A percentile compares a stretch with the other conserved stretches of the same genome.
Evolutionary conservation across 345 rosid species (phyloP).

Genomic region (Anacardium occidentale): DNA sequence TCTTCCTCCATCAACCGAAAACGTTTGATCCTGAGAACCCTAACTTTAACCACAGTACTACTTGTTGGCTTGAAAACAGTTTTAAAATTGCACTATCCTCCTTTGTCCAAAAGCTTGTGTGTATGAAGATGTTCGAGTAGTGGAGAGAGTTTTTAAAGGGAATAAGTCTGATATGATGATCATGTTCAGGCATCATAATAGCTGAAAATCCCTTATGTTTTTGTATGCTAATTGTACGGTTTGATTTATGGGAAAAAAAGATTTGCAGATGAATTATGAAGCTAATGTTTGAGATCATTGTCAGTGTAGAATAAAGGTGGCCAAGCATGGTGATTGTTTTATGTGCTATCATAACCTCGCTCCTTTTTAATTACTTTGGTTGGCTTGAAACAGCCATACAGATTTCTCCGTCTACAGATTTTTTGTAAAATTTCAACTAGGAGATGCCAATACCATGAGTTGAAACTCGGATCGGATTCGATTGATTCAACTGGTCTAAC

Average conservation of each 20-base stretch:
- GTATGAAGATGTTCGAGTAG: slow-evolving; percentile 23
- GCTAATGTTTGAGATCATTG: neutral
- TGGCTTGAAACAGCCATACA: neutral
- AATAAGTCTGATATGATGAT: slow-evolving; percentile 23
- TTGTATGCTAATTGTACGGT: slow-evolving; percentile 31
- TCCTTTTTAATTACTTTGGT: slow-evolving; percentile 17
- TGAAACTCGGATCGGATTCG: too few relatives aligned
- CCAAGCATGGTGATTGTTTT: slow-evolving; percentile 22
- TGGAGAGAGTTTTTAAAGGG: slow-evolving; percentile 29
- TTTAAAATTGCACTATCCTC: neutral
- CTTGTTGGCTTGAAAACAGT: slow-evolving; percentile 5
- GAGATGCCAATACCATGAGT: too few relatives aligned
- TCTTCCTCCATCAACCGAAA: slow-evolving; percentile 77
- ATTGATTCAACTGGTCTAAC: too few relatives aligned
- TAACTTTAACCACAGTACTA: slow-evolving; percentile 14
- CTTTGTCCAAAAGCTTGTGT: slow-evolving; percentile 32
- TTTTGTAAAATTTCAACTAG: neutral
- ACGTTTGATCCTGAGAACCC: slow-evolving; percentile 47
- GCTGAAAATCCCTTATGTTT: slow-evolving; percentile 27
- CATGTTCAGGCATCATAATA: slow-evolving; percentile 17
- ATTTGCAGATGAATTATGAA: slow-evolving; percentile 23
- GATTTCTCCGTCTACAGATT: neutral
- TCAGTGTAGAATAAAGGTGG: neutral
- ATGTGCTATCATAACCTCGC: neutral
- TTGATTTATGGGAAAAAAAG: slow-evolving; percentile 26